Base-by-base conservation (phyloP, 2,329 filamentous ascomycete species). In the Blastomyces gilchristii region DNA sequence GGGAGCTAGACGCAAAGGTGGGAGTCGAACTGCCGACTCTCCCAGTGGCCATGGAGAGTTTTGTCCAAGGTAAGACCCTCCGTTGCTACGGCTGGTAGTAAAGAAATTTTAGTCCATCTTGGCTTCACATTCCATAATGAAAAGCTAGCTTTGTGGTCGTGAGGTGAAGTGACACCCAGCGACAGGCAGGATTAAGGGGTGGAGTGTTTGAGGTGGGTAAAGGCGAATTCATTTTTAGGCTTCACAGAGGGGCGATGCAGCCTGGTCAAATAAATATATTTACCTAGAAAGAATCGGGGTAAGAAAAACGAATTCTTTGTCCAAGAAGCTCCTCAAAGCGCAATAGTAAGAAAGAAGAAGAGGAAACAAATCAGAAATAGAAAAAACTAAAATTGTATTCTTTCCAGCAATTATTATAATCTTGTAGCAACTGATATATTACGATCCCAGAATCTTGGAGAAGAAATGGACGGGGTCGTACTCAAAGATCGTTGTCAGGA, bases 401-500 rank as follows among this genome's bases (percentile, higher is more conserved):
- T 11, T 39, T 39, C 2, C 7, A 39, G 37, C 9, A 39, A 39
- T 12, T 37, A 39, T 49, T 18, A 54, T 18, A 62, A n/a, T 9
- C 28, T 25, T 78, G 74, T 78, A 66, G 69, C 75, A 72, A 78
- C 73, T 67, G 73, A 78, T 78, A 76, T 77, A 78, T 78, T 78
- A 78, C 76, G 73, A 73, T 72, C 65, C 56, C 68, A 64, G 70
- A 72, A 69, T 74, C 72, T 71, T 74, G 66, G 69, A 63, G 66
- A 54, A 28, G 39, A 22, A 45, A 60, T 70, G 67, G 72, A 75
- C 71, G 73, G 68, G 72, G 76, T 71, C 79, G 79, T 80, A 81
- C 79, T 81, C 79, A 81, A 81, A 80, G 66, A 79, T 75, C 76
- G 72, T 78, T 75, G 76, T 70, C 61, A 63, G 52, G 69, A 67